phyloP scores from a whole-genome alignment of 768 basidiomycete genomes.

The Tremella fuciformis region DNA sequence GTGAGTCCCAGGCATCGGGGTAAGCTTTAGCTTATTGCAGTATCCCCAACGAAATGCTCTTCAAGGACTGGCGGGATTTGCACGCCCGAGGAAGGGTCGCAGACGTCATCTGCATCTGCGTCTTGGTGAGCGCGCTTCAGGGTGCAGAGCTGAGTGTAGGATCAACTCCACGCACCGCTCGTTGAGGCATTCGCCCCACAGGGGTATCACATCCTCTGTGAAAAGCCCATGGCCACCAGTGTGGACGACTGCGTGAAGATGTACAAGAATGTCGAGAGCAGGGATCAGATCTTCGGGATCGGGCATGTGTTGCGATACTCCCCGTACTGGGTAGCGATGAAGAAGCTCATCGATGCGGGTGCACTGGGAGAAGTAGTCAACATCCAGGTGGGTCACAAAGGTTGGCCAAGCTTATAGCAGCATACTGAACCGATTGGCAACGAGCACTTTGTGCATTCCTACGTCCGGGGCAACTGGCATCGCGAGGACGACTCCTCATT shows the following conservation, averaged over 20 bases:
- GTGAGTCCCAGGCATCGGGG: background rate
- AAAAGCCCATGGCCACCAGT: constrained; percentile 78
- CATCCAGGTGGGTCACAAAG: constrained; percentile 52
- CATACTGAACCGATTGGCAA: constrained; percentile 79
- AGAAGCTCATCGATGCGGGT: constrained; percentile 68
- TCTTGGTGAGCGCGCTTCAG: constrained; percentile 42
- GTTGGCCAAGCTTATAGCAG: constrained; percentile 66
- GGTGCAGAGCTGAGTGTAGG: constrained; percentile 1
- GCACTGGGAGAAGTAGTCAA: constrained; percentile 74
- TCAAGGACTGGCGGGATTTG: constrained; percentile 70
- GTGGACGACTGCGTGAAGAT: constrained; percentile 71
- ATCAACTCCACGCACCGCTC: constrained; percentile 1
- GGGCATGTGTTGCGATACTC: constrained; percentile 91
- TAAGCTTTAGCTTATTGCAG: constrained; percentile 19
- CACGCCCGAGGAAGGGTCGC: constrained; percentile 69
- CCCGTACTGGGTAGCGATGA: constrained; percentile 70
- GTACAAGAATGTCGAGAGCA: constrained; percentile 65
- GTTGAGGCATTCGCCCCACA: constrained; percentile 4
- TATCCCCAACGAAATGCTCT: constrained; percentile 66
- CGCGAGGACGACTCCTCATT: constrained; percentile 69
- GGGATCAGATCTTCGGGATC: constrained; percentile 76
- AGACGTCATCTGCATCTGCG: constrained; percentile 76
- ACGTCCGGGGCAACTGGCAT: constrained; percentile 76
- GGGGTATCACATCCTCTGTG: constrained; percentile 75
- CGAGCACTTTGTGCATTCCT: constrained; percentile 84